Conservation (phyloP, 176 grass and related monocot species). For the Phoenix dactylifera region DNA sequence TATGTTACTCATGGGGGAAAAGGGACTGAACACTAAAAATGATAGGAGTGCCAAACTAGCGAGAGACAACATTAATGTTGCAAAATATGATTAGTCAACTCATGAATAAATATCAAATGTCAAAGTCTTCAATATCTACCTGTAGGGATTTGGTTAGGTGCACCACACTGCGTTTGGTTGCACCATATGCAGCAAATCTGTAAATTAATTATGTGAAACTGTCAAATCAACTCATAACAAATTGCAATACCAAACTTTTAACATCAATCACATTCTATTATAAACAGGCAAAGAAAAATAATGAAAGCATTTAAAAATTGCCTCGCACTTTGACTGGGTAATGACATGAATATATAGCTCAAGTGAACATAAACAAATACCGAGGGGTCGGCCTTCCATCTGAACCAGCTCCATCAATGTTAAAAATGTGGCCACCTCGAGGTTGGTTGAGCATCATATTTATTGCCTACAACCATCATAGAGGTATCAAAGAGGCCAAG, state of each 20-base stretch:
- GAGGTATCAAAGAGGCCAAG: slow-evolving; percentile 7
- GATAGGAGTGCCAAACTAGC: too few species aligned
- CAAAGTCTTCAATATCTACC: slow-evolving; percentile 26
- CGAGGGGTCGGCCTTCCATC: slow-evolving; percentile 97
- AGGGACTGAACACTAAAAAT: too few species aligned
- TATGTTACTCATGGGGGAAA: too few species aligned
- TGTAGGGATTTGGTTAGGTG: slow-evolving; percentile 94
- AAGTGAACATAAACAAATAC: slow-evolving; percentile 14
- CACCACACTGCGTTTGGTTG: slow-evolving; percentile 87
- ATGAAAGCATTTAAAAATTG: too few species aligned
- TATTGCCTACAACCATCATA: slow-evolving; percentile 61
- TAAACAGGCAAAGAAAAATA: too few species aligned
- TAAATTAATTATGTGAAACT: slow-evolving; percentile 15
- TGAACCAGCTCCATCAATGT: slow-evolving; percentile 98
- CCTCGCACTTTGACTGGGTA: too few species aligned
- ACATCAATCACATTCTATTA: too few species aligned
- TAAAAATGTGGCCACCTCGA: slow-evolving; percentile 93
- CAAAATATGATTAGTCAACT: too few species aligned
- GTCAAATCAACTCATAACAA: slow-evolving; percentile 1
- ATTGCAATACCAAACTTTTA: too few species aligned
- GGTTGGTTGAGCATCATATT: slow-evolving; percentile 93
- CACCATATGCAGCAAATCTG: slow-evolving; percentile 97
- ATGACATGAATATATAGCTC: too few species aligned
- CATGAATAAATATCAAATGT: too few species aligned
- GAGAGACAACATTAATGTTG: too few species aligned